Evolutionary conservation across 805 yeast species (phyloP), one percentile per base, ranked within the genome.

Genomic region (Huiozyma naganishii): DNA sequence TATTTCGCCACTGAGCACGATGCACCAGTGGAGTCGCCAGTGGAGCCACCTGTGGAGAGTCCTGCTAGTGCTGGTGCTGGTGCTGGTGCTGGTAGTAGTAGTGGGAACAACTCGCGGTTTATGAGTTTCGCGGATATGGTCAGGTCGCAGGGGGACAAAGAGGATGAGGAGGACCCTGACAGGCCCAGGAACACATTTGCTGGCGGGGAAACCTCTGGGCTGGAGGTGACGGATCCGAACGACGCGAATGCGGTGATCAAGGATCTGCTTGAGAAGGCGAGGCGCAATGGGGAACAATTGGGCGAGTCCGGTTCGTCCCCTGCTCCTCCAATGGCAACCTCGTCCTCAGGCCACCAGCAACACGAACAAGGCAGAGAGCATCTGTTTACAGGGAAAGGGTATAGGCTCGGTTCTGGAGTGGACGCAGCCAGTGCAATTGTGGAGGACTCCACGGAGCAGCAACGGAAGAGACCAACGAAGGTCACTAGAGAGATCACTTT

Each of bases 401-500:
- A 66, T 44, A 58, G 67, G 49, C 48, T 71, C 34, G 74, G 75
- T 5, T 57, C 66, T 4, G 62, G 58, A 13, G 47, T 59, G 1
- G 57, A 52, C 27, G 53, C 54, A 0, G 62, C 68, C 7, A 58
- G 67, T 13, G 59, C 59, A 47, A 55, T 56, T 2, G 55, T 65
- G n/a, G 66, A 62, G 27, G 61, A 61, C 6, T 32, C 35, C 27
- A n/a, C 39, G 4, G 72, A 70, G 48, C 61, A 70, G 1, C 47
- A 44, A 12, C 52, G 55, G 1, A 42, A 49, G 6, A 59, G 52
- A 35, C 55, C 61, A 4, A 69, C 66, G 35, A 79, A 77, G 46
- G 95, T 82, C 5, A 72, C 74, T 12, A 74, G 97, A 57, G 83
- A 83, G 37, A 82, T 92, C 48, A 86, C 95, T 0, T 90, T 92